Percentiles rank a stretch among this genome's conserved stretches.
Evolutionary conservation across 169 alveolate species (phyloP).

Genomic region (Plasmodium inui): DNA sequence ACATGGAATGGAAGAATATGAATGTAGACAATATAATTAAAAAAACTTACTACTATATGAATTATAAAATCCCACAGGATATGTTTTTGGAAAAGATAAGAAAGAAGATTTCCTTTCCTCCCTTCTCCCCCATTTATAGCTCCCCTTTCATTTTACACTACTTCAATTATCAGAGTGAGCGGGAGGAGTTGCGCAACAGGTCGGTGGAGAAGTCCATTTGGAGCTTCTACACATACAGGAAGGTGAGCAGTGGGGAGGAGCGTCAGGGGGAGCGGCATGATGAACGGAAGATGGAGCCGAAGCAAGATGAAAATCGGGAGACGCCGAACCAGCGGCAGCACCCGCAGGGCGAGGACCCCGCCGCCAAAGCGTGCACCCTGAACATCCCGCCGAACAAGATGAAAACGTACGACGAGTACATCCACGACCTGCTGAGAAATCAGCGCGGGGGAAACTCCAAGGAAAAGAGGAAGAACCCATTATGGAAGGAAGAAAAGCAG

Average conservation of each 20-base stretch:
- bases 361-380: not conserved
- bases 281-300: not conserved
- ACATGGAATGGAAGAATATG: constrained; percentile 60
- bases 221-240: constrained; percentile 26
- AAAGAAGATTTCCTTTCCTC: constrained; percentile 60
- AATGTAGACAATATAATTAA: constrained; percentile 67
- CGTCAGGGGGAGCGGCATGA: not conserved
- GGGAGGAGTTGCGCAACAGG: constrained; percentile 27
- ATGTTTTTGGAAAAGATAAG: constrained; percentile 49
- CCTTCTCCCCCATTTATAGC: constrained; percentile 73
- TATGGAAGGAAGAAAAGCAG: not conserved
- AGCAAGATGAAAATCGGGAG: not conserved
- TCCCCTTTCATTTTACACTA: constrained; percentile 56
- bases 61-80: constrained; percentile 53
- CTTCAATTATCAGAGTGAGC: constrained; percentile 36
- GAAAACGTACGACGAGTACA: constrained; percentile 19
- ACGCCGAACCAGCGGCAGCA: not conserved
- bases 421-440: constrained; percentile 9
- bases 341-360: not conserved
- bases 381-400: not conserved
- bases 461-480: not conserved
- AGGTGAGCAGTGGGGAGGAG: not conserved
- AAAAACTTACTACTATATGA: constrained; percentile 68
- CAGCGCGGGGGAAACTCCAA: not conserved
- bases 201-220: constrained; percentile 17